Evolutionary conservation across 768 basidiomycete genomes (phyloP), one percentile per base, ranked within the genome.

Genomic region (Chalciporus piperatus): DNA sequence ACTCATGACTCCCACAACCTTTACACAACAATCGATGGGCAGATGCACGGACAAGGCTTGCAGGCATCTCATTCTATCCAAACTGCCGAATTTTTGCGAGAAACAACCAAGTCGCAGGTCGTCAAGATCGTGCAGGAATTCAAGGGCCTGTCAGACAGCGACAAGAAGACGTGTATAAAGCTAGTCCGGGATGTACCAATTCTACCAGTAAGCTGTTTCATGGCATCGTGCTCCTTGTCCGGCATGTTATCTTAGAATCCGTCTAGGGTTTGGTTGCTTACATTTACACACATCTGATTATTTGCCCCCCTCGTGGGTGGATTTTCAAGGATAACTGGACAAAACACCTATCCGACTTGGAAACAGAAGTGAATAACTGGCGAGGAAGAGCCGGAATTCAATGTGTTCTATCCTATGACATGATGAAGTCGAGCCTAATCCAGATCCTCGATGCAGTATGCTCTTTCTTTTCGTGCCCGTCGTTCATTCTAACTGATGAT

Each of bases 201-300:
- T 22, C 64, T 67, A 40, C 67, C 62, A 41, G 65, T 69, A 37
- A 23, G 62, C 2, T 41, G 16, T 22, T 38, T 33, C 37, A 7
- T 22, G 22, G 4, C 22, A 22, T 22, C 22, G 4, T 40, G 13
- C 35, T 47, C 44, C 16, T 30, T 17, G 6, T 51, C 48, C 16
- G 1, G 33, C 17, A 22, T 33, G 16, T 38, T 10, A 8, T 50
- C 61, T 59, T 38, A 64, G 25, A 7, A 27, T 20, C 10, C 19
- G 1, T 19, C 35, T 23, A 67, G 65, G 27, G 62, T 35, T 38
- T 67, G 42, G 58, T 67, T 10, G 67, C 65, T 23, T 67, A 69
- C 38, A 55, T 56, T 3, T 67, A 62, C 27, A 67, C 67, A 6
- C 67, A 67, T 45, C 28, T 67, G 22, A 23, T 57, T 11, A 6